A percentile compares a stretch with the other conserved stretches of the same genome.
Evolutionary conservation across 2,329 filamentous ascomycete species (phyloP).

Genomic region (Trichoderma guizhouense): DNA sequence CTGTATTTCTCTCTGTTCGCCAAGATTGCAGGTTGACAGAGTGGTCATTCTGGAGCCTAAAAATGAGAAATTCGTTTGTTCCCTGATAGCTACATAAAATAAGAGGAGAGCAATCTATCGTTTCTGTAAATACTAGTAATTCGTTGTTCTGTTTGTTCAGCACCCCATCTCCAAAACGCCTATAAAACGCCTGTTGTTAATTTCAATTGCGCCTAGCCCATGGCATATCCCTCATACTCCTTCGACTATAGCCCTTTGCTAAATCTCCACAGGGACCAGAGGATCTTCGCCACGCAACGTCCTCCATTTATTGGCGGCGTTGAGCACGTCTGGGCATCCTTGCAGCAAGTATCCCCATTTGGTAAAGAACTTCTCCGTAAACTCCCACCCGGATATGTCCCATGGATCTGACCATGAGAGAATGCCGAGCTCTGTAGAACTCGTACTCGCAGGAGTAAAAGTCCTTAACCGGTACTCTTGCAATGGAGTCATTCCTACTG

Average conservation of each 20-base stretch:
- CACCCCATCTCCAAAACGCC: neutral
- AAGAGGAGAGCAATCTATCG: neutral
- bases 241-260: neutral
- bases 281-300: slow-evolving; percentile 16
- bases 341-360: slow-evolving; percentile 16
- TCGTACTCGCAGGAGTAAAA: neutral
- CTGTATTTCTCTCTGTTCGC: neutral
- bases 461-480: neutral
- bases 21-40: neutral
- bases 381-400: slow-evolving; percentile 19
- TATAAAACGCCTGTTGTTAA: neutral
- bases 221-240: neutral
- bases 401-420: slow-evolving; percentile 23
- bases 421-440: slow-evolving; percentile 15
- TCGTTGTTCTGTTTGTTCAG: neutral
- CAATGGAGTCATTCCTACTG: neutral
- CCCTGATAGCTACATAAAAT: neutral
- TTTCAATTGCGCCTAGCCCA: neutral
- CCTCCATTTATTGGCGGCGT: slow-evolving; percentile 14
- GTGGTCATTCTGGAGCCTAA: neutral
- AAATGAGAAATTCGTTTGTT: neutral
- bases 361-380: slow-evolving; percentile 7
- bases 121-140: neutral
- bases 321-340: slow-evolving; percentile 12
- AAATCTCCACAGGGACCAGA: slow-evolving; percentile 7